These are phyloP conservation scores for Cryptosporidium muris DNA, from an alignment of 169 alveolate species.

Conservation along the genomic window DNA sequence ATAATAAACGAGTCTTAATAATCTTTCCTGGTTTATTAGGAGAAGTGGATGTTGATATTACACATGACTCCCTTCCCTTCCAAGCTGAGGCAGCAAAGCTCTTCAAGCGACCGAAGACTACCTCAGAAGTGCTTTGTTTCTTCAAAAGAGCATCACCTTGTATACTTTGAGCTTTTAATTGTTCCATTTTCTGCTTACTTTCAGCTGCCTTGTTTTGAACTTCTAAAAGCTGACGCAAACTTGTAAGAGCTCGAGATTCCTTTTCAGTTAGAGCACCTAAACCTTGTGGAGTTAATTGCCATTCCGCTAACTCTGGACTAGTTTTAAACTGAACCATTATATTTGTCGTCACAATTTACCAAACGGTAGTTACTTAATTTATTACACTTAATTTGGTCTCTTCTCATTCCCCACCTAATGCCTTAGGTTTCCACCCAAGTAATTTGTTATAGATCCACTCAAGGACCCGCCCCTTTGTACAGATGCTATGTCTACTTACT, in stretches of 20 bases:
- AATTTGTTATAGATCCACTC: too few species aligned
- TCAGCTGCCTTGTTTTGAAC: constrained; percentile 69
- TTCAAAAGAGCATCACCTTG: constrained; percentile 9
- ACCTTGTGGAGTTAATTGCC: constrained; percentile 64
- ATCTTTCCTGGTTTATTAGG: constrained; percentile 65
- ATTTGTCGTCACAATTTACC: not conserved
- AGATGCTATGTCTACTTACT: too few species aligned
- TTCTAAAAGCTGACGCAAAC: constrained; percentile 45
- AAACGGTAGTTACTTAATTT: too few species aligned
- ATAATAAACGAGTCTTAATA: constrained; percentile 48
- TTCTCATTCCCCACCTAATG: too few species aligned
- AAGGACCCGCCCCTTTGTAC: too few species aligned
- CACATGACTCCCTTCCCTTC: constrained; percentile 53
- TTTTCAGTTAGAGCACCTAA: constrained; percentile 65
- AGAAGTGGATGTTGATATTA: constrained; percentile 41
- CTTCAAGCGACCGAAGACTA: constrained; percentile 38
- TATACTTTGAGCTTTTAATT: constrained; percentile 35
- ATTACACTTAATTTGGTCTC: too few species aligned
- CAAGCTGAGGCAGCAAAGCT: constrained; percentile 66
- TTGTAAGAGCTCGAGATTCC: constrained; percentile 42
- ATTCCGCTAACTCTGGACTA: constrained; percentile 40
- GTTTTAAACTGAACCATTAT: constrained; percentile 47
- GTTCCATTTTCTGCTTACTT: constrained; percentile 40
- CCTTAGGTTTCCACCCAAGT: too few species aligned
- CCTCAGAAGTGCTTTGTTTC: constrained; percentile 66